Evolutionary conservation across 768 basidiomycete genomes (phyloP).

Genomic region (Tricholoma saponaceum): DNA sequence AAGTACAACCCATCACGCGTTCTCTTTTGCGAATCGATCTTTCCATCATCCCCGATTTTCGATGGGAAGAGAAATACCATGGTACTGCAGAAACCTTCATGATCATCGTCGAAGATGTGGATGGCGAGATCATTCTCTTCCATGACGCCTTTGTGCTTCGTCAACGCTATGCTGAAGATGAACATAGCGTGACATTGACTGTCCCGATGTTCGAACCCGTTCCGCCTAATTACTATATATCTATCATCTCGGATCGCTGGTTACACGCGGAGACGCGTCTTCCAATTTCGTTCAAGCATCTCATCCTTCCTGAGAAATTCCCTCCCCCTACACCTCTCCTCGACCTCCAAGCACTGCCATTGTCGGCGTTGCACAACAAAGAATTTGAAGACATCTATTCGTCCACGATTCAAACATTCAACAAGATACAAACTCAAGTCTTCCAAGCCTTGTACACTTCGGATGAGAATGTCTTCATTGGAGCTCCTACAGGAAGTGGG

Average conservation of each 20-base stretch:
- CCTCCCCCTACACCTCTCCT: conserved; percentile 89
- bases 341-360: conserved; percentile 86
- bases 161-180: conserved; percentile 87
- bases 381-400: conserved; percentile 89
- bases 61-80: conserved; percentile 95
- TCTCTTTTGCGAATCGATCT: conserved; percentile 90
- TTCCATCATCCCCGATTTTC: conserved; percentile 95
- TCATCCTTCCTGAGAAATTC: conserved; percentile 96
- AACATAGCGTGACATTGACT: conserved; percentile 91
- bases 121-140: conserved; percentile 95
- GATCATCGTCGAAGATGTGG: conserved; percentile 94
- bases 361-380: conserved; percentile 89
- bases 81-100: conserved; percentile 86
- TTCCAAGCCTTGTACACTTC: conserved; percentile 97
- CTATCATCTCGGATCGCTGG: conserved; percentile 93
- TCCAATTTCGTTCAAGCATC: conserved; percentile 96
- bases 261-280: conserved; percentile 91
- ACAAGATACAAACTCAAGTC: conserved; percentile 99
- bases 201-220: conserved; percentile 97
- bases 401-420: conserved; percentile 78
- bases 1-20: conserved; percentile 95
- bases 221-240: conserved; percentile 98
- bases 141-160: conserved; percentile 91
- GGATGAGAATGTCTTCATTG: conserved; percentile 95
- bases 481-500: conserved; percentile 94